These are phyloP conservation scores for Solanum hybrid DNA, from an alignment of 305 asterid genomes.

Conservation along the genomic window DNA sequence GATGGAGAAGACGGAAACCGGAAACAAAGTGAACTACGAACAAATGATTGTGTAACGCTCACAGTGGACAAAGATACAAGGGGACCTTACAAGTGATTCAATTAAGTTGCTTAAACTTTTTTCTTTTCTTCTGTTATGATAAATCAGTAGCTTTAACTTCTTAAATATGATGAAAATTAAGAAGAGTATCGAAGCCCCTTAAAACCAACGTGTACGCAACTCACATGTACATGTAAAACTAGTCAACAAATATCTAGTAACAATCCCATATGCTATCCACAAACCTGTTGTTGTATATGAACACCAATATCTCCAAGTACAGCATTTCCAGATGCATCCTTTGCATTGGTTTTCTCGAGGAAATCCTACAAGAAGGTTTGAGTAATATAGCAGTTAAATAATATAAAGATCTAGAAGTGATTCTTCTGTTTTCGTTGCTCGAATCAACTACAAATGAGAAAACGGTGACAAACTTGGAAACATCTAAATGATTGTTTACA, in stretches of 20 bases:
- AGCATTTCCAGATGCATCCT: conserved; percentile 76
- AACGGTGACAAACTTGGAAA: neutral
- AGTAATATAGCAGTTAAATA: neutral
- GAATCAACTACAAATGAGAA: neutral
- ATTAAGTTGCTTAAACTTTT: neutral
- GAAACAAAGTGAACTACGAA: neutral
- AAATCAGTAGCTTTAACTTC: neutral
- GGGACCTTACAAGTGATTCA: neutral
- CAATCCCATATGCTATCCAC: neutral
- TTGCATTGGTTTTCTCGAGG: conserved; percentile 63
- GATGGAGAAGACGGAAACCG: neutral
- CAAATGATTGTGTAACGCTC: neutral
- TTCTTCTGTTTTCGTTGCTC: neutral
- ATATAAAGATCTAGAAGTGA: neutral
- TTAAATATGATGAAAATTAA: neutral
- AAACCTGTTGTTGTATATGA: conserved; percentile 70
- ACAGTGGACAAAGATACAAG: neutral
- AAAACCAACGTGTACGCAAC: neutral
- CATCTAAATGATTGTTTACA: neutral
- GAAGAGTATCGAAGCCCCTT: neutral
- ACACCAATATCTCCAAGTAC: conserved; percentile 78
- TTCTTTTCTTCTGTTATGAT: neutral
- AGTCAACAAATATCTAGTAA: neutral
- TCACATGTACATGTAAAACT: neutral
- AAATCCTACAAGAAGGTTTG: conserved; percentile 36